phyloP scores from a whole-genome alignment of 139 green algal species.

The Gonium pectorale region DNA sequence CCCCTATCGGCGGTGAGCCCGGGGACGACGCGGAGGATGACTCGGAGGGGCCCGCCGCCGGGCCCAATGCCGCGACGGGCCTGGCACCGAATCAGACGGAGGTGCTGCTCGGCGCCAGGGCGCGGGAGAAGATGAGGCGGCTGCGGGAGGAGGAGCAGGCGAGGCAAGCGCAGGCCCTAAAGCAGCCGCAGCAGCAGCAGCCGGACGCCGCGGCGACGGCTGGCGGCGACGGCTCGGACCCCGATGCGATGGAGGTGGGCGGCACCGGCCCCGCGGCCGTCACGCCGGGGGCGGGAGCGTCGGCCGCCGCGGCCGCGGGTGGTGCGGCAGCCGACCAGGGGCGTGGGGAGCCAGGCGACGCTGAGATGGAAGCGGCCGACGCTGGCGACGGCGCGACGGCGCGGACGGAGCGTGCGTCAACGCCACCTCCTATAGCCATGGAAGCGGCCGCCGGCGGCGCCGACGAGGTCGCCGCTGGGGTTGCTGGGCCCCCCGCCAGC shows the following conservation, averaged over 20 bases:
- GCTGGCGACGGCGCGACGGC: not conserved
- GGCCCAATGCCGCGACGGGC: not conserved
- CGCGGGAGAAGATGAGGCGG: not conserved
- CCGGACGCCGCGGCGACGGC: too few species aligned
- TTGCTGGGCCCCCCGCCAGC: too few species aligned
- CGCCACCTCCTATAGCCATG: too few species aligned
- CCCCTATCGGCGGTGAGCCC: too few species aligned
- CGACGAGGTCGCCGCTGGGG: too few species aligned
- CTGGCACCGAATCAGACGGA: slow-evolving; percentile 28
- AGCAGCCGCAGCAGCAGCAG: not conserved
- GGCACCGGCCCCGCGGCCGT: not conserved
- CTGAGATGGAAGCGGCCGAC: not conserved
- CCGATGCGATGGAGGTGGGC: not conserved
- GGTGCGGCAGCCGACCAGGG: not conserved
- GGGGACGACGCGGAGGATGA: not conserved
- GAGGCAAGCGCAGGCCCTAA: not conserved
- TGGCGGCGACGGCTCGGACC: too few species aligned
- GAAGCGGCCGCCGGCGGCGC: too few species aligned
- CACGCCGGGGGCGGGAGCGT: not conserved
- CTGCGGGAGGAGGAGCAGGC: not conserved
- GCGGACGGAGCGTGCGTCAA: too few species aligned
- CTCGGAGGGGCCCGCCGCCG: too few species aligned
- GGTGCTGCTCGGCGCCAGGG: slow-evolving; percentile 20
- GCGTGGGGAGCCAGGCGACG: too few species aligned
- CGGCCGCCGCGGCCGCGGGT: not conserved